Percentiles rank a stretch among this genome's conserved stretches.
Evolutionary conservation across 2,329 filamentous ascomycete species (phyloP).

Genomic region (Aureobasidium leucospermi): DNA sequence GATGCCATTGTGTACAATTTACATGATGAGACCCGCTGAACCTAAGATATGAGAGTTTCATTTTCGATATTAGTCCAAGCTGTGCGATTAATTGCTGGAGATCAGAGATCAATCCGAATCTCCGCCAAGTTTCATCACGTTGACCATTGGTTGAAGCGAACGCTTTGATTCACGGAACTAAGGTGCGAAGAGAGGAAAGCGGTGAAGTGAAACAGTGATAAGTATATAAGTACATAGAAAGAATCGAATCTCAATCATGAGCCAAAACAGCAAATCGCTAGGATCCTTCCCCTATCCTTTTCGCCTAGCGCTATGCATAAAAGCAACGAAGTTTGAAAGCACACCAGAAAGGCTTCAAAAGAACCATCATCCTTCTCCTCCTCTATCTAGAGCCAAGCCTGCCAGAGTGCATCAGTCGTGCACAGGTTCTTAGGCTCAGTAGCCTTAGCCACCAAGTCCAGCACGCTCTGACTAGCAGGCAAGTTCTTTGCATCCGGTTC

Average conservation of each 20-base stretch:
- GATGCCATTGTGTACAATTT: too few species aligned
- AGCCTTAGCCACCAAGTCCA: slow-evolving; percentile 86
- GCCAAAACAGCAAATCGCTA: background rate
- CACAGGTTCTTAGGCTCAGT: slow-evolving; percentile 87
- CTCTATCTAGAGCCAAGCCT: slow-evolving; percentile 71
- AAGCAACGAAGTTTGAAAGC: background rate
- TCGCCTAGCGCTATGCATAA: slow-evolving; percentile 12
- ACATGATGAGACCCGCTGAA: too few species aligned
- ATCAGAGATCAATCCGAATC: too few species aligned
- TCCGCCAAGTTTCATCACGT: too few species aligned
- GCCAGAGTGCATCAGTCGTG: slow-evolving; percentile 89
- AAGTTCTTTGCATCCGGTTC: slow-evolving; percentile 59
- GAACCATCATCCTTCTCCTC: background rate
- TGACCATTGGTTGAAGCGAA: too few species aligned
- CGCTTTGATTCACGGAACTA: too few species aligned
- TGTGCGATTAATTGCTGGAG: too few species aligned
- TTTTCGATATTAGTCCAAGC: too few species aligned
- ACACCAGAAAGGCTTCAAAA: background rate
- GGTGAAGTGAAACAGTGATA: too few species aligned
- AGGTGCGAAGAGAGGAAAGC: too few species aligned
- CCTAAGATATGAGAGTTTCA: too few species aligned
- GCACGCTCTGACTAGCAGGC: slow-evolving; percentile 93
- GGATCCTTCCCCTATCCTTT: background rate
- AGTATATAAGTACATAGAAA: background rate
- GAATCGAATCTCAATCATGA: background rate